These are phyloP conservation scores for Barnettozyma sp. DNA, from an alignment of 805 yeast species.

Conservation along the genomic window DNA sequence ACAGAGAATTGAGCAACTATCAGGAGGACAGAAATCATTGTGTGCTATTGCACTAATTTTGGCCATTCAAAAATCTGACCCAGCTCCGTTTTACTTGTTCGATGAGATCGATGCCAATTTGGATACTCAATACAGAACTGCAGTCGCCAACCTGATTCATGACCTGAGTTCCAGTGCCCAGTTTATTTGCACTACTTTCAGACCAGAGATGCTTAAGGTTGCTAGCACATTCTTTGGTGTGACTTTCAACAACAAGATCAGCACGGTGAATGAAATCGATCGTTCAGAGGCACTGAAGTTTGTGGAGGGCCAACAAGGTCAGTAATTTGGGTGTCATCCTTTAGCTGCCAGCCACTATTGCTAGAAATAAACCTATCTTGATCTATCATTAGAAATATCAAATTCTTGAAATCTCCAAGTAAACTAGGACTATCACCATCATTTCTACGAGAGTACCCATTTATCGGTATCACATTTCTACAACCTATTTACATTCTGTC, in stretches of 20 bases:
- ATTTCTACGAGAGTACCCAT: no score
- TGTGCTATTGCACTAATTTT: constrained; percentile 92
- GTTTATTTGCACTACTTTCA: constrained; percentile 92
- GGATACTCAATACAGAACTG: constrained; percentile 83
- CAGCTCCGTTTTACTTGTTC: constrained; percentile 93
- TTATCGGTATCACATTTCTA: no score
- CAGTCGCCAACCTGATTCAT: constrained; percentile 74
- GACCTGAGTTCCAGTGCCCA: constrained; percentile 67
- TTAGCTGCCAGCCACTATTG: no score
- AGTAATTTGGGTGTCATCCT: background rate
- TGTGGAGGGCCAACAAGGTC: constrained; percentile 58
- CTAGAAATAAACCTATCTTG: no score
- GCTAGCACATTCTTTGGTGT: constrained; percentile 90
- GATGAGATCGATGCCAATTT: constrained; percentile 96
- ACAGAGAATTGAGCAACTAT: constrained; percentile 79
- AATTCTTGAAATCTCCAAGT: no score
- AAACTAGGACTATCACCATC: no score
- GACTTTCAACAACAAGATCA: constrained; percentile 71
- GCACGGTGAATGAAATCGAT: constrained; percentile 65
- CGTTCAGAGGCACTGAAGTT: constrained; percentile 74
- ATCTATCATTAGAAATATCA: no score
- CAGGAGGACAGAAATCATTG: constrained; percentile 96
- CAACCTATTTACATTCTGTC: constrained; percentile 69
- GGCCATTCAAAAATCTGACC: constrained; percentile 92
- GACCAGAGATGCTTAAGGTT: constrained; percentile 84